Base-by-base conservation (phyloP, 2,329 filamentous ascomycete genomes). In the Sporothrix pallida region DNA sequence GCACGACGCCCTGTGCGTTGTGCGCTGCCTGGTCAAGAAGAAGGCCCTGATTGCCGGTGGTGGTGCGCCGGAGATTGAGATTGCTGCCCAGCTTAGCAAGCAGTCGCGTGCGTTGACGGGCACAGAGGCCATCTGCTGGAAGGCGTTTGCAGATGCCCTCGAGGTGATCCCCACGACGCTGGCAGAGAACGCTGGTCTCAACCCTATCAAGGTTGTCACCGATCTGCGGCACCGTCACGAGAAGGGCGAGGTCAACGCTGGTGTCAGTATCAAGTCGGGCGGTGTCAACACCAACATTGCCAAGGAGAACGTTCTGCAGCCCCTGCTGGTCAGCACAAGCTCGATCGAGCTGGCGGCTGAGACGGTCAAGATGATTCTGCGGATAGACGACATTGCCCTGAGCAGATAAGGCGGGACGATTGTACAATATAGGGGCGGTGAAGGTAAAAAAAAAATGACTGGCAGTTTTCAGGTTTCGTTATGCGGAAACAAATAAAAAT, bases 191-290 rank as follows among this genome's bases (percentile, higher is more conserved):
- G 96, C 96, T 0, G 96, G 96, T 69, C 87, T 99, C 76, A 99
- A 99, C 87, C 95, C 93, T 82, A 99, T 99, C 88, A 97, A 97
- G 86, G 96, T 99, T 42, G 96, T 99, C 65, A 99, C 96, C 37
- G 96, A 98, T 79, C 85, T 99, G 80, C 89, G 96, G 80, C 94
- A 97, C 84, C 90, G 95, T 79, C 96, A 99, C 84, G 96, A 96
- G 78, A 91, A 95, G 83, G 96, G 95, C 73, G 95, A 98, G 88
- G 92, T 92, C 86, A 97, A 97, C 80, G 96, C 97, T 0, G 97
- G 96, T 79, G 95, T 99, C 76, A 98, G 95, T 85, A 98, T 99
- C 87, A 96, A 97, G 88, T 95, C 93, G 77, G 95, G 96, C 56
- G 96, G 96, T 74, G 96, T 99, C 77, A 98, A 97, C 88, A 91